phyloP scores from a whole-genome alignment of 345 rosid species.

The Noccaea bulbosa region DNA sequence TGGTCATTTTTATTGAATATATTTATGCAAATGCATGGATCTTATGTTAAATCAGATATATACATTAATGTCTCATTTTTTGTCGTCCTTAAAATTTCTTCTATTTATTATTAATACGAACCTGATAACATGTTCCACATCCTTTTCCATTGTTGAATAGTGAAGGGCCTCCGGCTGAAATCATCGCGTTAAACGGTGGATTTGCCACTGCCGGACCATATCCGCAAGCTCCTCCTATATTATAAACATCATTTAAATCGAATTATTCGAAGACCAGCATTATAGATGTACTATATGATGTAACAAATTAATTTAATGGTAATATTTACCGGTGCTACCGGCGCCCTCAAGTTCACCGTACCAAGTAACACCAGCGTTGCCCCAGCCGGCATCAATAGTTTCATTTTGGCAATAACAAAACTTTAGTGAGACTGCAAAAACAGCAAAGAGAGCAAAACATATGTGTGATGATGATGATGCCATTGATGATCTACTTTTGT shows the following conservation, averaged over 20 bases:
- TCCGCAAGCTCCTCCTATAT: slow-evolving; percentile 77
- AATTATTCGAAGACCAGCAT: background rate
- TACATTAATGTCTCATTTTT: background rate
- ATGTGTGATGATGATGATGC: slow-evolving; percentile 8
- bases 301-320: background rate
- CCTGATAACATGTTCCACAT: slow-evolving; percentile 78
- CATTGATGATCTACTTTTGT: slow-evolving; percentile 28
- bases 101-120: slow-evolving; percentile 23
- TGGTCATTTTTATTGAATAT: background rate
- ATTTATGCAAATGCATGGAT: background rate
- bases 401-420: slow-evolving; percentile 28
- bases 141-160: slow-evolving; percentile 57
- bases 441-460: slow-evolving; percentile 6
- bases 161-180: slow-evolving; percentile 68
- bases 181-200: slow-evolving; percentile 53
- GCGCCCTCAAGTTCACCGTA: slow-evolving; percentile 59
- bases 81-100: background rate
- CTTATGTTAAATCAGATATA: background rate
- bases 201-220: slow-evolving; percentile 48
- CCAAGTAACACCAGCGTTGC: slow-evolving; percentile 64
- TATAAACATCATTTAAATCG: background rate
- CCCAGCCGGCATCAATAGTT: slow-evolving; percentile 35
- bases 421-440: slow-evolving; percentile 9
- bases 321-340: slow-evolving; percentile 54
- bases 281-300: background rate